Evolutionary conservation across 1,284 basidiomycete genomes (phyloP).

Genomic region (Sparassis latifolia): DNA sequence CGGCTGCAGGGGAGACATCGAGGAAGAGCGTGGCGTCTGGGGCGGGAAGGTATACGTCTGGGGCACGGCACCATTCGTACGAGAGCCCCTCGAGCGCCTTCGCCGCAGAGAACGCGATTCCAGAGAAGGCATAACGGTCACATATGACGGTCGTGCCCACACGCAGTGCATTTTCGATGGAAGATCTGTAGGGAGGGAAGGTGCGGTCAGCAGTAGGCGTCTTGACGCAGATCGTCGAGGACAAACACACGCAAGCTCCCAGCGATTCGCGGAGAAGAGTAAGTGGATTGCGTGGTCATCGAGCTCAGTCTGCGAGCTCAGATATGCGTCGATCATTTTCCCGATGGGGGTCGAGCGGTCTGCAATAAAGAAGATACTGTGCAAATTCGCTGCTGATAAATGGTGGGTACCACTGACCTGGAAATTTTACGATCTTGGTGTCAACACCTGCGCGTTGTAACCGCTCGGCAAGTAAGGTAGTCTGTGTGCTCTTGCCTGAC

Average conservation of each 20-base stretch:
- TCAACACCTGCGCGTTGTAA: conserved; percentile 36
- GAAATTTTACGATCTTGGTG: conserved; percentile 73
- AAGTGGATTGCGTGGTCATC: conserved; percentile 92
- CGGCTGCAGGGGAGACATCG: conserved; percentile 70
- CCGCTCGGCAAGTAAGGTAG: conserved; percentile 48
- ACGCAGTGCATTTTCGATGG: conserved; percentile 56
- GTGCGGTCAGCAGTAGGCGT: conserved; percentile 11
- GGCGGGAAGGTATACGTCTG: conserved; percentile 81
- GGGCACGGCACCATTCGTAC: conserved; percentile 78
- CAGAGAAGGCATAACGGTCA: conserved; percentile 96
- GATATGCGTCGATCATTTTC: conserved; percentile 90
- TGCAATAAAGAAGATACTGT: conserved; percentile 25
- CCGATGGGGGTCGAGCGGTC: conserved; percentile 92
- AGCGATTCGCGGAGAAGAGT: conserved; percentile 94
- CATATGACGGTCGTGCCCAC: conserved; percentile 76
- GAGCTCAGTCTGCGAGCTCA: conserved; percentile 78
- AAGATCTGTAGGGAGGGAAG: conserved; percentile 37
- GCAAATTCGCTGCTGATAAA: not conserved
- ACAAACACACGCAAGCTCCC: conserved; percentile 83
- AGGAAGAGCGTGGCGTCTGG: conserved; percentile 91
- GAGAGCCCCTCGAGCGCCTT: conserved; percentile 51
- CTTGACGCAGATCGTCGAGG: conserved; percentile 1
- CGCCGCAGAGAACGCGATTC: conserved; percentile 88
- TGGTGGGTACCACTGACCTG: conserved; percentile 46
- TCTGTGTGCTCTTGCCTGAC: conserved; percentile 89